A percentile compares a stretch with the other conserved stretches of the same genome.
phyloP scores from a whole-genome alignment of 148 eudicot genomes.

The Polygonum maritimum region DNA sequence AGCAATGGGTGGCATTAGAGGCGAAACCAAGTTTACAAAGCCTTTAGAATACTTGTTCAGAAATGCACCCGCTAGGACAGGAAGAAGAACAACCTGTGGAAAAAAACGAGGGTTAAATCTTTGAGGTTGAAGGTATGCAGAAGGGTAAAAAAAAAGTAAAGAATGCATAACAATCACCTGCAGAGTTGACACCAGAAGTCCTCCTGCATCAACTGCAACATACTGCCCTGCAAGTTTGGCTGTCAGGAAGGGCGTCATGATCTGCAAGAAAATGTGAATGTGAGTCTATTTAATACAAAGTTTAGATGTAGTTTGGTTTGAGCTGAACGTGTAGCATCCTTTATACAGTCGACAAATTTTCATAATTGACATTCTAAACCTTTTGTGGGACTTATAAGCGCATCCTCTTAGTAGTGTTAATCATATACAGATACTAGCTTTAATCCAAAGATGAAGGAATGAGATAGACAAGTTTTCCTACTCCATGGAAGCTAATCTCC shows the following conservation, averaged over 20 bases:
- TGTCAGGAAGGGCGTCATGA: constrained; percentile 79
- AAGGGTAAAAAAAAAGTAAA: neutral
- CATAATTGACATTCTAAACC: neutral
- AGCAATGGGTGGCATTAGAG: constrained; percentile 76
- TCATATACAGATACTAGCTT: too few species aligned
- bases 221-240: constrained; percentile 79
- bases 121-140: neutral
- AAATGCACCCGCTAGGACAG: constrained; percentile 75
- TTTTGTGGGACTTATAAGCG: neutral
- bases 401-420: neutral
- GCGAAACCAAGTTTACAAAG: constrained; percentile 52
- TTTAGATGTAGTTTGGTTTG: neutral
- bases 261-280: constrained; percentile 22
- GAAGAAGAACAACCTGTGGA: constrained; percentile 73
- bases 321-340: neutral
- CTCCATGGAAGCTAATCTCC: neutral
- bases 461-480: neutral
- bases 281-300: neutral
- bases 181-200: constrained; percentile 63
- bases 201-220: constrained; percentile 67
- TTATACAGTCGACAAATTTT: neutral
- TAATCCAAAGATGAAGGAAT: neutral
- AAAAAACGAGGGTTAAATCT: neutral
- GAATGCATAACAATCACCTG: constrained; percentile 31
- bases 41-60: constrained; percentile 69